phyloP scores from a whole-genome alignment of 192 early-diverging fungal species.

The Entophlyctis luteolus region DNA sequence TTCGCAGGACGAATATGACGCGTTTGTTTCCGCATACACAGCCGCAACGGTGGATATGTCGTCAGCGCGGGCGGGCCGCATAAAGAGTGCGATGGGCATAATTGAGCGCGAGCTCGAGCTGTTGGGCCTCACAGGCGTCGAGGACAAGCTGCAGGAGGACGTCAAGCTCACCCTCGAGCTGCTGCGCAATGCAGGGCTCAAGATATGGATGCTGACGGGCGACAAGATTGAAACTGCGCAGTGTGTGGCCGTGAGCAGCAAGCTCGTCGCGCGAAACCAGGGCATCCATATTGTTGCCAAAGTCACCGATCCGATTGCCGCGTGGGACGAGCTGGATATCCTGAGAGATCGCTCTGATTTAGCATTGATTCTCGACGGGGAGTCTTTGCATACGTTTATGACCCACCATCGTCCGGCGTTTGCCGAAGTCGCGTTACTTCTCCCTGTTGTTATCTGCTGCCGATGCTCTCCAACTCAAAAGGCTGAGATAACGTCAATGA shows the following conservation, averaged over 20 bases:
- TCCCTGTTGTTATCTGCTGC: constrained; percentile 90
- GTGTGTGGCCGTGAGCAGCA: constrained; percentile 89
- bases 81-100: constrained; percentile 61
- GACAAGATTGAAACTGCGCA: constrained; percentile 98
- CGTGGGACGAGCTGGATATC: constrained; percentile 68
- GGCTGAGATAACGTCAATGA: constrained; percentile 80
- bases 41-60: constrained; percentile 29
- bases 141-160: constrained; percentile 92
- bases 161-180: constrained; percentile 85
- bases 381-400: constrained; percentile 76
- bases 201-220: constrained; percentile 97
- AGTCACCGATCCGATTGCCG: constrained; percentile 42
- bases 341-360: constrained; percentile 68
- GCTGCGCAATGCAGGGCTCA: constrained; percentile 83
- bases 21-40: constrained; percentile 26
- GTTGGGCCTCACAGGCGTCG: constrained; percentile 89
- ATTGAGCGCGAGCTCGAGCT: constrained; percentile 86
- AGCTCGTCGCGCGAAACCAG: constrained; percentile 83
- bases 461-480: constrained; percentile 97
- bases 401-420: constrained; percentile 75
- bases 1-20: constrained; percentile 52
- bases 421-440: constrained; percentile 65
- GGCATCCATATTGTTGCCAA: constrained; percentile 75
- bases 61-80: constrained; percentile 55
- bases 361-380: constrained; percentile 88